Percentiles rank a stretch among this genome's conserved stretches.
phyloP scores from a whole-genome alignment of 257 asterid genomes.

The Osmanthus fragrans region DNA sequence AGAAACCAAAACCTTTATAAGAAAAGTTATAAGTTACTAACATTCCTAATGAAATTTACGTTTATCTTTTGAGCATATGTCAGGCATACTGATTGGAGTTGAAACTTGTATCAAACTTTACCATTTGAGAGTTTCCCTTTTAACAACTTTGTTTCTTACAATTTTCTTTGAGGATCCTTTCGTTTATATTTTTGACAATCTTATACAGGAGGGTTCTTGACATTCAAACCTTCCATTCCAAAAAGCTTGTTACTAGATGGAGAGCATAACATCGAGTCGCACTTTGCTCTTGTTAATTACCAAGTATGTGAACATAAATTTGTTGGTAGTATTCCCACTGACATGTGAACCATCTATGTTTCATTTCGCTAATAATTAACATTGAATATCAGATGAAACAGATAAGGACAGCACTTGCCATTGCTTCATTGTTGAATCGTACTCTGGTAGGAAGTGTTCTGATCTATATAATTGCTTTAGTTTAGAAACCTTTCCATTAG shows the following conservation, averaged over 20 bases:
- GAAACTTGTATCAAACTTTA: not conserved
- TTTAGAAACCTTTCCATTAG: not conserved
- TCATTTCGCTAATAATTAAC: slow-evolving; percentile 16
- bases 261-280: slow-evolving; percentile 76
- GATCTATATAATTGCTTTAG: slow-evolving; percentile 8
- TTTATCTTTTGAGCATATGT: too few relatives aligned
- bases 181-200: slow-evolving; percentile 18
- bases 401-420: slow-evolving; percentile 91
- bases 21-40: too few relatives aligned
- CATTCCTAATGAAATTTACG: too few relatives aligned
- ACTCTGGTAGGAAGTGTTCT: slow-evolving; percentile 65
- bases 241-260: slow-evolving; percentile 90
- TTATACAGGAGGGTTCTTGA: slow-evolving; percentile 80
- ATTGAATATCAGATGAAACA: slow-evolving; percentile 73
- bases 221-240: slow-evolving; percentile 86
- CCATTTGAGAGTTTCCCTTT: not conserved
- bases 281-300: slow-evolving; percentile 88
- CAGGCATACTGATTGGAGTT: too few relatives aligned
- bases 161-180: not conserved
- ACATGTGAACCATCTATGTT: slow-evolving; percentile 1
- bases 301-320: slow-evolving; percentile 56
- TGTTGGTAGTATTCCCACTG: slow-evolving; percentile 11
- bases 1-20: too few relatives aligned
- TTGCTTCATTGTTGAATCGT: slow-evolving; percentile 86
- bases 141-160: slow-evolving; percentile 12